Base-by-base conservation (phyloP, 257 asterid genomes). In the Nemophila menziesii region DNA sequence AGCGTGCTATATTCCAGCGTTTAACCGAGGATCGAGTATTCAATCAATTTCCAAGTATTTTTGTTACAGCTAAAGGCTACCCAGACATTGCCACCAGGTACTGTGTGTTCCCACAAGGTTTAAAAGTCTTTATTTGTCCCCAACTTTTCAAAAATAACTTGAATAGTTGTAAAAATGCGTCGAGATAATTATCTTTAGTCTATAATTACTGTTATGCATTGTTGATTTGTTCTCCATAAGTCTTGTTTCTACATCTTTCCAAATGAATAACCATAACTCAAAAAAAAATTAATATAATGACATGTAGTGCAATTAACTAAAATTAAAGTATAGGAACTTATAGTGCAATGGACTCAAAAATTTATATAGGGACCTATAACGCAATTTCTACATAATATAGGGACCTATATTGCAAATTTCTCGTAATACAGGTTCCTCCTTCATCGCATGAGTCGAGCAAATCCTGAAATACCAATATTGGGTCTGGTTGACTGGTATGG, bases 1-100 rank as follows among this genome's bases (percentile, higher is more conserved):
- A 89, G 97, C 97, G 84, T 68, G 97, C 97, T 20, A 65, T 84
- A 63, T 84, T 89, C 75, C 97, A 89, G 69, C 73, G 97, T 61
- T 70, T 84, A 22, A 79, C 86, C 13, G 95, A 89, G 68, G 95
- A 89, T 70, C 60, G 75, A 3, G 21, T 84, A 9, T 84, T 83
- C 82, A 78, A 79, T 57, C 89, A 60, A 49, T 78, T 80, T 21
- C 97, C 97, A 1, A 64, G 89, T 56, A 84, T 89, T 65, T 70
- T 89, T 62, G 72, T 89, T 48, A 89, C 95, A 8, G 97, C 93
- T 47, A 89, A 78, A 71, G 97, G 97, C 33, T 89, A 78, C 56
- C 97, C 95, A 44, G 97, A 84, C 55, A 89, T 89, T 39, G 92
- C 84, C 43, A 89, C 97, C 26, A 80, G 97, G 97, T 75, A 52